Conservation (phyloP, 306 rosid species). For the Rosa multiflora region DNA sequence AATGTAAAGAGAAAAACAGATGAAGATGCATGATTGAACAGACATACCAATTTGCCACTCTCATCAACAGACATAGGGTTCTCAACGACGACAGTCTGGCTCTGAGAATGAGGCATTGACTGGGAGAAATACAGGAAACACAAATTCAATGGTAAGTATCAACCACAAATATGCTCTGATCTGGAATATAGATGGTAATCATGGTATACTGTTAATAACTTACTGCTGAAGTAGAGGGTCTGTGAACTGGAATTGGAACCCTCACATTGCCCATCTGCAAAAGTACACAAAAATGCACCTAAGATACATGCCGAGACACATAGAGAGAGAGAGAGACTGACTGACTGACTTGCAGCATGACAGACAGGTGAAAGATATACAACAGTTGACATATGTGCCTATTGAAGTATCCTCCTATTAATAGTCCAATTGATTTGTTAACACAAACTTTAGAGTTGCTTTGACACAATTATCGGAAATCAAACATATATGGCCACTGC, state of each 20-base stretch:
- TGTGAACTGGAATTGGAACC: conserved; percentile 76
- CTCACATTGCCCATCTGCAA: conserved; percentile 65
- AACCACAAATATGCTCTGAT: conserved; percentile 5
- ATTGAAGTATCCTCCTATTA: no score
- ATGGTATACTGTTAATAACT: conserved; percentile 22
- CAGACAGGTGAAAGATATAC: background rate
- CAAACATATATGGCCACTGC: background rate
- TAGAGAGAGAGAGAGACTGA: background rate
- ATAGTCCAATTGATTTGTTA: background rate
- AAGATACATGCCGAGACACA: background rate
- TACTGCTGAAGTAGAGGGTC: conserved; percentile 88
- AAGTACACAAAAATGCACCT: background rate
- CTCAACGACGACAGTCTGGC: conserved; percentile 95
- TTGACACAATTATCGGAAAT: background rate
- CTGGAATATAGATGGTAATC: background rate
- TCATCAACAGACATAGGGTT: conserved; percentile 95
- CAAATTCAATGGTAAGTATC: background rate
- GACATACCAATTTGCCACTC: conserved; percentile 89
- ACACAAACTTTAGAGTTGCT: background rate
- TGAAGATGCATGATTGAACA: background rate
- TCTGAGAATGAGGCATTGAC: conserved; percentile 61
- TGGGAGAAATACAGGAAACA: conserved; percentile 34
- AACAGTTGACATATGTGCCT: background rate
- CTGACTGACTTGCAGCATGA: background rate
- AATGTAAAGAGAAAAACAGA: conserved; percentile 8